These are phyloP conservation scores for Phaeosphaeria sp. DNA, from an alignment of 2,329 filamentous ascomycete species.

Conservation along the genomic window DNA sequence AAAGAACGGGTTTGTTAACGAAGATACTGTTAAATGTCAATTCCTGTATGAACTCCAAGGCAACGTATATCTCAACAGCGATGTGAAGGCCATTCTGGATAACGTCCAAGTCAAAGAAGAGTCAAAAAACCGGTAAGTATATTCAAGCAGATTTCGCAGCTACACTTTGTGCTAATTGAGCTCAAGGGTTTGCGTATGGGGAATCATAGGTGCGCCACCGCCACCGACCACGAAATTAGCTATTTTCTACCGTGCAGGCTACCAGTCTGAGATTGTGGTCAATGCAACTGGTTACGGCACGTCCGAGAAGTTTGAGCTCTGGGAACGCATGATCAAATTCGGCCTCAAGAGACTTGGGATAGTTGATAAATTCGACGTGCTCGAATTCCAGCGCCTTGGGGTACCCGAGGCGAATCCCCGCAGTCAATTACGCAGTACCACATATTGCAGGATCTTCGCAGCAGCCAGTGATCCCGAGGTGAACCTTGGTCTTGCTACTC, in stretches of 20 bases:
- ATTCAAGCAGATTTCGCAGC: background rate
- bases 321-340: constrained; percentile 56
- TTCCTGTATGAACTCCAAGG: constrained; percentile 57
- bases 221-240: constrained; percentile 51
- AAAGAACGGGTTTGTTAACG: constrained; percentile 47
- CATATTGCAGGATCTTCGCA: constrained; percentile 42
- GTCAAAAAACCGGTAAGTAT: constrained; percentile 39
- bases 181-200: constrained; percentile 42
- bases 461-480: constrained; percentile 27
- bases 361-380: constrained; percentile 53
- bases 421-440: constrained; percentile 39
- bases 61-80: constrained; percentile 53
- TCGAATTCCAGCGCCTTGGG: constrained; percentile 60
- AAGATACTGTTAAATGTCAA: constrained; percentile 48
- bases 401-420: constrained; percentile 33
- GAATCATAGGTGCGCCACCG: constrained; percentile 48
- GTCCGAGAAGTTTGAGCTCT: constrained; percentile 56
- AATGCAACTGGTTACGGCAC: constrained; percentile 54
- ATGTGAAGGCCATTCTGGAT: constrained; percentile 52
- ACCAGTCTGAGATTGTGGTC: constrained; percentile 47
- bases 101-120: constrained; percentile 40
- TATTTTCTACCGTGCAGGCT: constrained; percentile 49
- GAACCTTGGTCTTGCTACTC: constrained; percentile 29
- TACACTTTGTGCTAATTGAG: background rate
- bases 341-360: constrained; percentile 50